A percentile compares a stretch with the other conserved stretches of the same genome.
Conservation (phyloP, 768 basidiomycete species). For the Leucocoprinus sp. region DNA sequence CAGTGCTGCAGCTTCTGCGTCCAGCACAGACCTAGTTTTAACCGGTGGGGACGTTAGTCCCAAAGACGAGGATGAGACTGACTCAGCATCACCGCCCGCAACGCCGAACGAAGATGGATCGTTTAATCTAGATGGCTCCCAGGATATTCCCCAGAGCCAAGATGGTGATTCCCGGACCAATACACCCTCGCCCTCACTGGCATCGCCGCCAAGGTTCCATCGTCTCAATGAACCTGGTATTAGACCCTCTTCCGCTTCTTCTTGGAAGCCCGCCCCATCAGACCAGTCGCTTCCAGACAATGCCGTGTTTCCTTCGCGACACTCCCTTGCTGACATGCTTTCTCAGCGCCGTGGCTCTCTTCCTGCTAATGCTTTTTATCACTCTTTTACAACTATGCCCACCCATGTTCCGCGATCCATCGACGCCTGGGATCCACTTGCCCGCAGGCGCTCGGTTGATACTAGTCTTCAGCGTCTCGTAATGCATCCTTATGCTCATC, state of each 20-base stretch:
- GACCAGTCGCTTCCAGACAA: conserved; percentile 29
- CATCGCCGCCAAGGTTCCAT: conserved; percentile 33
- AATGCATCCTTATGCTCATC: conserved; percentile 38
- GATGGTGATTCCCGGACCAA: conserved; percentile 15
- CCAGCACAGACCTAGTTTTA: conserved; percentile 13
- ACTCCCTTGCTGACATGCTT: conserved; percentile 25
- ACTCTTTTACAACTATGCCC: conserved; percentile 18
- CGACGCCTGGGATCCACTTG: conserved; percentile 35
- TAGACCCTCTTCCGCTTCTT: conserved; percentile 13
- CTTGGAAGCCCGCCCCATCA: conserved; percentile 25
- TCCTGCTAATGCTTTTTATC: conserved; percentile 36
- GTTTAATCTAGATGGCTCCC: background rate
- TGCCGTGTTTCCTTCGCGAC: conserved; percentile 23
- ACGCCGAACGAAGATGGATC: conserved; percentile 12
- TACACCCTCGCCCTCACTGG: conserved; percentile 21
- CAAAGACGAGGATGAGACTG: conserved; percentile 7
- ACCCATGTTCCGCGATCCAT: conserved; percentile 28
- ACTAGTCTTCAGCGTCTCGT: conserved; percentile 43
- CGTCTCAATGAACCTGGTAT: conserved; percentile 25
- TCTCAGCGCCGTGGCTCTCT: conserved; percentile 47
- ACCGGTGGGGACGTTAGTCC: background rate
- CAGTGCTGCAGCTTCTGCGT: conserved; percentile 14
- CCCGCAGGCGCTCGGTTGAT: conserved; percentile 38
- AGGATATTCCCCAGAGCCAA: background rate
- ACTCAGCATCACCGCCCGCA: background rate